phyloP scores from a whole-genome alignment of 2,329 filamentous ascomycete genomes.

The Chaetothyriales sp. region DNA sequence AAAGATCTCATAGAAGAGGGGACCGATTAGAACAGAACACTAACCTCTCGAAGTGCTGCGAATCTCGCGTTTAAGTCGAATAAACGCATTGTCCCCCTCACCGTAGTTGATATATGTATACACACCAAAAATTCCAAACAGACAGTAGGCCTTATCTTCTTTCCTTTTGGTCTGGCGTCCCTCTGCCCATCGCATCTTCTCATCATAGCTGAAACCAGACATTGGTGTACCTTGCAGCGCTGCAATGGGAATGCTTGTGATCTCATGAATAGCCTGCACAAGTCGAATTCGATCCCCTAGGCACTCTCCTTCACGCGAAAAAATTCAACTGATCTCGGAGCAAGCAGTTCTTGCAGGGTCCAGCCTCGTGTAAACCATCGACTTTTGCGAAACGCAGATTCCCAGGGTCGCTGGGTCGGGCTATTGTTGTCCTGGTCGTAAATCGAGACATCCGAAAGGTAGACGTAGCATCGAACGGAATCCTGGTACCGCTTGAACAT shows the following conservation, averaged over 20 bases:
- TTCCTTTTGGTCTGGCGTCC: constrained; percentile 21
- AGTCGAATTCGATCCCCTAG: constrained; percentile 11
- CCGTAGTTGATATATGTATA: constrained; percentile 34
- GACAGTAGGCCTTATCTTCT: constrained; percentile 33
- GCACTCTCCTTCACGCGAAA: constrained; percentile 1
- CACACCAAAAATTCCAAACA: constrained; percentile 34
- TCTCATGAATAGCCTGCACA: constrained; percentile 15
- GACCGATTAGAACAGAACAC: no score
- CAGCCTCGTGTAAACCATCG: constrained; percentile 18
- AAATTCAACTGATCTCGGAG: constrained; percentile 7
- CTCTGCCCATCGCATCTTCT: constrained; percentile 29
- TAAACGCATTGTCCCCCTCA: constrained; percentile 14
- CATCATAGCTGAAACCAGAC: constrained; percentile 12
- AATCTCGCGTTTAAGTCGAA: constrained; percentile 2
- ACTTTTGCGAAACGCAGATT: constrained; percentile 4
- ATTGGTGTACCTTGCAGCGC: constrained; percentile 14
- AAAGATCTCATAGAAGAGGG: no score
- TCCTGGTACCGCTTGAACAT: constrained; percentile 18
- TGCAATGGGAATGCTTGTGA: constrained; percentile 15
- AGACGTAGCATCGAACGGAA: constrained; percentile 9
- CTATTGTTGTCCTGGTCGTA: constrained; percentile 5
- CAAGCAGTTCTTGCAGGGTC: constrained; percentile 17
- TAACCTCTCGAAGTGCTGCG: background rate
- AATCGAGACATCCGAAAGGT: constrained; percentile 4
- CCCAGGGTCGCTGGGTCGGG: constrained; percentile 5